Conservation (phyloP, 2,329 filamentous ascomycete genomes). For the Lachnellula arida region DNA sequence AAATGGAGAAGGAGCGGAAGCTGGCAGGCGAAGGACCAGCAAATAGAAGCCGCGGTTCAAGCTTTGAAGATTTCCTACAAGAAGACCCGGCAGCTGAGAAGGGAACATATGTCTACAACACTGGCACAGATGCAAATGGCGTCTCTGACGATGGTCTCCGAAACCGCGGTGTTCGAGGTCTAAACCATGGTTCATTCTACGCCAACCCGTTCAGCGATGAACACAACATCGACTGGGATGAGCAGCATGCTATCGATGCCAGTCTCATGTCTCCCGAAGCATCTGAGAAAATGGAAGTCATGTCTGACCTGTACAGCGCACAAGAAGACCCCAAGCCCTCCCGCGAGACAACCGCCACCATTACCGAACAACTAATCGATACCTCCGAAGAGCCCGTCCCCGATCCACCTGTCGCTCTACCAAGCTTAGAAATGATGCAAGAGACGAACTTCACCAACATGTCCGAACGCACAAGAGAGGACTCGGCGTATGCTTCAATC, state of each 20-base stretch:
- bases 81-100: constrained; percentile 47
- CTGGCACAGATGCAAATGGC: constrained; percentile 43
- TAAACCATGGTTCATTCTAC: constrained; percentile 42
- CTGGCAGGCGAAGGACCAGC: constrained; percentile 23
- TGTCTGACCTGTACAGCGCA: constrained; percentile 40
- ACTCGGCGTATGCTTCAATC: constrained; percentile 53
- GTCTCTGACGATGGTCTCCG: constrained; percentile 41
- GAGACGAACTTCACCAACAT: constrained; percentile 46
- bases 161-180: constrained; percentile 44
- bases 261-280: constrained; percentile 40
- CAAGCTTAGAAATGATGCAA: constrained; percentile 21
- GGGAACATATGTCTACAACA: constrained; percentile 55
- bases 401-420: constrained; percentile 25
- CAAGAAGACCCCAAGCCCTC: constrained; percentile 14
- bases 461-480: constrained; percentile 43
- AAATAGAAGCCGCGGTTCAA: constrained; percentile 25
- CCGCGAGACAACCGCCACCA: constrained; percentile 21
- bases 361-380: constrained; percentile 28
- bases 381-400: constrained; percentile 22
- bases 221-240: constrained; percentile 36
- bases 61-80: constrained; percentile 56
- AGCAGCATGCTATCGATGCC: constrained; percentile 38
- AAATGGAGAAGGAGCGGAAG: constrained; percentile 37
- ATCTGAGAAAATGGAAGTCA: constrained; percentile 48
- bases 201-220: constrained; percentile 52